phyloP scores from a whole-genome alignment of 1,284 basidiomycete species.

The Sporisorium graminicola region DNA sequence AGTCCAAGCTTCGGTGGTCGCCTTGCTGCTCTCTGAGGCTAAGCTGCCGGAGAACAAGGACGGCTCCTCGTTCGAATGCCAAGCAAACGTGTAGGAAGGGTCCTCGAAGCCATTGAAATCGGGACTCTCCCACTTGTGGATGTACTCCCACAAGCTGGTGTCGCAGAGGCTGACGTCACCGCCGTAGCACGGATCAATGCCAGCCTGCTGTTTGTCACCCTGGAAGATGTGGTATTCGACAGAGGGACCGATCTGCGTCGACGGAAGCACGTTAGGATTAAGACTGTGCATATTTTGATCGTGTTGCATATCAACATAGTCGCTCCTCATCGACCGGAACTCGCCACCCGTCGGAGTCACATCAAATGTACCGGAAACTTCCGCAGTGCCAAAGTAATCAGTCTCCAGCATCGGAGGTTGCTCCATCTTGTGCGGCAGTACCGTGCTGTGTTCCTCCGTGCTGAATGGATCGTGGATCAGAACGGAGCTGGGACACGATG shows the following conservation, averaged over 20 bases:
- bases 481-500: neutral
- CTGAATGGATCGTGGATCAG: neutral
- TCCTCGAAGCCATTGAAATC: neutral
- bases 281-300: neutral
- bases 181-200: neutral
- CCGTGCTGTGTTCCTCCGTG: neutral
- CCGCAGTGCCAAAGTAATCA: too few relatives aligned
- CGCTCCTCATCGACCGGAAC: neutral
- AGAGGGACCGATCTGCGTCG: neutral
- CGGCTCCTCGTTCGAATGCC: neutral
- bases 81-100: too few relatives aligned
- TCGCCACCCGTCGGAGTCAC: neutral
- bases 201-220: neutral
- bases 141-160: neutral
- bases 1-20: slow-evolving; percentile 5
- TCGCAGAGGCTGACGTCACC: neutral
- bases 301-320: neutral
- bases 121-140: neutral
- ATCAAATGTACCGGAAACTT: neutral
- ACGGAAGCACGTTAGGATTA: neutral
- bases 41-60: neutral
- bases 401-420: too few relatives aligned
- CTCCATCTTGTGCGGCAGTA: too few relatives aligned
- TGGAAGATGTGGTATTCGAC: neutral
- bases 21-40: neutral